These are phyloP conservation scores for Cutaneotrichosporon cavernicola DNA, from an alignment of 1,284 basidiomycete species.

Conservation along the genomic window DNA sequence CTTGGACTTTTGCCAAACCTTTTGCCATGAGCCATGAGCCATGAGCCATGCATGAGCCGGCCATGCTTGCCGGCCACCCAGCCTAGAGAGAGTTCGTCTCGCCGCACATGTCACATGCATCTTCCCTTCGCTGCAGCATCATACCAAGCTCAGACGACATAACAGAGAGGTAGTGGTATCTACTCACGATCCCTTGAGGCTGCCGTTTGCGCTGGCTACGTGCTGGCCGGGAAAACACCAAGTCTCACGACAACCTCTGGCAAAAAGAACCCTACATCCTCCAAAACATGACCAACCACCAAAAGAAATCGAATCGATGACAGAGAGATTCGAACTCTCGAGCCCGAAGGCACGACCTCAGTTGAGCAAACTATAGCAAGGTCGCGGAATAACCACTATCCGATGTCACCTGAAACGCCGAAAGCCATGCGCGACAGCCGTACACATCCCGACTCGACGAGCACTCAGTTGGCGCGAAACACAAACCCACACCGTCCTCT, in stretches of 20 bases:
- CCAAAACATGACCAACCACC: too few species aligned
- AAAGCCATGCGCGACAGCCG: neutral
- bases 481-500: neutral
- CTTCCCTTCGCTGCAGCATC: too few species aligned
- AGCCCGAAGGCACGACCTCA: slow-evolving; percentile 2
- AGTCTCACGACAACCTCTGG: too few species aligned
- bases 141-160: too few species aligned
- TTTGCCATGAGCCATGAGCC: neutral
- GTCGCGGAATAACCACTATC: slow-evolving; percentile 2
- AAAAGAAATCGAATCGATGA: neutral
- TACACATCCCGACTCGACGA: neutral
- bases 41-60: neutral
- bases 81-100: too few species aligned
- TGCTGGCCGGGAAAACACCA: too few species aligned
- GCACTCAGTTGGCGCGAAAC: neutral
- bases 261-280: neutral
- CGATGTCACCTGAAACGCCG: neutral
- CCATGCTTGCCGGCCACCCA: too few species aligned
- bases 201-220: too few species aligned
- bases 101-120: too few species aligned
- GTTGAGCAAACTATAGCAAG: neutral
- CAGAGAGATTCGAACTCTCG: slow-evolving; percentile 3
- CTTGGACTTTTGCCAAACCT: neutral
- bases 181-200: too few species aligned
- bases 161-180: too few species aligned